A percentile compares a stretch with the other conserved stretches of the same genome.
Evolutionary conservation across 2,329 filamentous ascomycete species (phyloP).

Genomic region (Sporothrix globosa): DNA sequence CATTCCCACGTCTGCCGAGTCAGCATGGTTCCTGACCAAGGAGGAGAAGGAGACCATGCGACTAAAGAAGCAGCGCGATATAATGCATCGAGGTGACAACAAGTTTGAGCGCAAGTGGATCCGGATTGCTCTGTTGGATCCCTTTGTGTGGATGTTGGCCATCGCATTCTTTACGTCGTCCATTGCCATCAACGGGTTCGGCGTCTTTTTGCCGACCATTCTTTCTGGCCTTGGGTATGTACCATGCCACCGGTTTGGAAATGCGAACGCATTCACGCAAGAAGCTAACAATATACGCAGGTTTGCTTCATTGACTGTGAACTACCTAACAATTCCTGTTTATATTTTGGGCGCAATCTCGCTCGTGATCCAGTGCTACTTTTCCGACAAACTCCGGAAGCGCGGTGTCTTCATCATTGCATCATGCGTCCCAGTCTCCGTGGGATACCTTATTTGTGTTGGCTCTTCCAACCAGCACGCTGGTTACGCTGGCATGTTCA

Average conservation of each 20-base stretch:
- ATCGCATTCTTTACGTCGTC: conserved; percentile 31
- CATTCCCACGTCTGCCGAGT: conserved; percentile 20
- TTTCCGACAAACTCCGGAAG: neutral
- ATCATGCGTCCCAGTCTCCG: neutral
- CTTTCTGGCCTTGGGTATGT: conserved; percentile 5
- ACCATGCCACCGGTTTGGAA: neutral
- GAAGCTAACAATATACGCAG: neutral
- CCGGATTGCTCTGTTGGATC: conserved; percentile 19
- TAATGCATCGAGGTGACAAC: conserved; percentile 11
- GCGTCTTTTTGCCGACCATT: conserved; percentile 30
- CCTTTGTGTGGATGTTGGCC: conserved; percentile 28
- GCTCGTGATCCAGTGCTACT: conserved; percentile 3
- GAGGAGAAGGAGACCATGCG: conserved; percentile 32
- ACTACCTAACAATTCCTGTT: conserved; percentile 3
- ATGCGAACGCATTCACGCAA: too few species aligned
- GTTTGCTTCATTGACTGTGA: neutral
- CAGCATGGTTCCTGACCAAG: conserved; percentile 27
- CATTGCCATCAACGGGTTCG: conserved; percentile 30
- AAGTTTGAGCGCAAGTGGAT: conserved; percentile 30
- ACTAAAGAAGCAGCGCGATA: conserved; percentile 27
- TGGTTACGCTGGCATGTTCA: conserved; percentile 9
- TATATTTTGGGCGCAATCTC: conserved; percentile 1
- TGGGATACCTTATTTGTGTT: conserved; percentile 10
- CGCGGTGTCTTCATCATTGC: conserved; percentile 4
- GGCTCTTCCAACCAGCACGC: conserved; percentile 1